These are phyloP conservation scores for Styphnolobium japonicum DNA, from an alignment of 306 rosid species.

Conservation along the genomic window DNA sequence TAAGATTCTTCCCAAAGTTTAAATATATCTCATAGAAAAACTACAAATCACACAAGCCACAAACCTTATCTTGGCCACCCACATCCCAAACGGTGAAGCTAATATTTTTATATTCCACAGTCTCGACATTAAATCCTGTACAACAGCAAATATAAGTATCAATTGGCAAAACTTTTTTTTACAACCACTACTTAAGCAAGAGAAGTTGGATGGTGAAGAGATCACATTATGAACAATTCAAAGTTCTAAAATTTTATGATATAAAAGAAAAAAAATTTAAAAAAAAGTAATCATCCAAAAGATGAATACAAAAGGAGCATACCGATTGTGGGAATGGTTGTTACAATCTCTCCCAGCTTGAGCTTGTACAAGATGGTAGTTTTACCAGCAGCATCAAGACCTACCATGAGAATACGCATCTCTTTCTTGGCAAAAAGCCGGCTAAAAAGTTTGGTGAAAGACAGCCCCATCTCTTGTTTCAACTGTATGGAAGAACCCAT, in stretches of 20 bases:
- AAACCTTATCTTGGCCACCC: slow-evolving; percentile 71
- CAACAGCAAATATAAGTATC: neutral
- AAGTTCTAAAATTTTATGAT: neutral
- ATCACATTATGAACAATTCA: neutral
- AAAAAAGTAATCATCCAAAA: neutral
- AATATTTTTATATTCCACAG: slow-evolving; percentile 57
- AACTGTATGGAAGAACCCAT: slow-evolving; percentile 23
- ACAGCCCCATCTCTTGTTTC: slow-evolving; percentile 50
- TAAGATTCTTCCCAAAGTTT: too few species aligned
- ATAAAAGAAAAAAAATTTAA: neutral
- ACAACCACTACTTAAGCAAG: neutral
- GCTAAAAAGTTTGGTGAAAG: slow-evolving; percentile 59
- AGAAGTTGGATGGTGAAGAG: neutral
- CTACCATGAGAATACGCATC: too few species aligned
- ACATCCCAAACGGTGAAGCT: slow-evolving; percentile 71
- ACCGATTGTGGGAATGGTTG: slow-evolving; percentile 72
- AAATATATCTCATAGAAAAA: neutral
- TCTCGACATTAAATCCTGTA: slow-evolving; percentile 61
- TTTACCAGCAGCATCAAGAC: too few species aligned
- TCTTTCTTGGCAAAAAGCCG: slow-evolving; percentile 44
- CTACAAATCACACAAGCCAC: neutral
- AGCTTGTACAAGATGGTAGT: slow-evolving; percentile 65
- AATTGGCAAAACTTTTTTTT: neutral
- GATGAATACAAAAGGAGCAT: neutral
- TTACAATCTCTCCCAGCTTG: slow-evolving; percentile 63